Conservation (phyloP, 441 rosid species). For the Pelargonium cotyledonis region DNA sequence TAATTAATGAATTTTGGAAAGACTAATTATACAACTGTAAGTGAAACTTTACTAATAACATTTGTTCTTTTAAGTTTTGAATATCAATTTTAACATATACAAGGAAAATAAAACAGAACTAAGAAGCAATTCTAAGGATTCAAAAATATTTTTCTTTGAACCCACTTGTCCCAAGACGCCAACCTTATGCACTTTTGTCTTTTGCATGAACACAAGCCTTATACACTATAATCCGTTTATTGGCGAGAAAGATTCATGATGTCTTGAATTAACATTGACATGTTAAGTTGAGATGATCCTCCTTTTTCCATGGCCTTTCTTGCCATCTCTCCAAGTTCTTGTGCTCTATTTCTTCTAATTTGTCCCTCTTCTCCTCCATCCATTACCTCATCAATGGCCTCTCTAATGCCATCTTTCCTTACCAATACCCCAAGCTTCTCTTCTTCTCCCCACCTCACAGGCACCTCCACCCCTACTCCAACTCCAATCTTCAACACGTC, state of each 20-base stretch:
- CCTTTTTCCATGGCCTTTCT: slow-evolving; percentile 32
- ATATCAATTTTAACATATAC: no score
- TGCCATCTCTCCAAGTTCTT: slow-evolving; percentile 30
- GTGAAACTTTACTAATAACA: no score
- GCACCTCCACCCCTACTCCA: slow-evolving; percentile 21
- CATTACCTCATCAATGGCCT: slow-evolving; percentile 27
- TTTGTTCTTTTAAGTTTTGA: no score
- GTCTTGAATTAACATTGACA: slow-evolving; percentile 34
- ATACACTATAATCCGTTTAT: no score
- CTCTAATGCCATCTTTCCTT: slow-evolving; percentile 23
- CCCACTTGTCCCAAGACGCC: no score
- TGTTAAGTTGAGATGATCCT: slow-evolving; percentile 46
- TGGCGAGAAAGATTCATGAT: slow-evolving; percentile 11
- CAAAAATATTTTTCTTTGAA: no score
- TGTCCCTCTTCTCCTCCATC: slow-evolving; percentile 24
- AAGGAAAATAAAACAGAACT: no score
- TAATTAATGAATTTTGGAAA: no score
- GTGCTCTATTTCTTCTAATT: slow-evolving; percentile 29
- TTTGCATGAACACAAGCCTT: no score
- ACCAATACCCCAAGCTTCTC: slow-evolving; percentile 28
- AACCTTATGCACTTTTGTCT: no score
- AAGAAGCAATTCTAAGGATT: no score
- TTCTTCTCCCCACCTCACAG: slow-evolving; percentile 30
- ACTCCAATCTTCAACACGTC: slow-evolving; percentile 24
- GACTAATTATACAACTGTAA: no score